phyloP scores from a whole-genome alignment of 2,329 filamentous ascomycete species.

The Capronia epimyces region DNA sequence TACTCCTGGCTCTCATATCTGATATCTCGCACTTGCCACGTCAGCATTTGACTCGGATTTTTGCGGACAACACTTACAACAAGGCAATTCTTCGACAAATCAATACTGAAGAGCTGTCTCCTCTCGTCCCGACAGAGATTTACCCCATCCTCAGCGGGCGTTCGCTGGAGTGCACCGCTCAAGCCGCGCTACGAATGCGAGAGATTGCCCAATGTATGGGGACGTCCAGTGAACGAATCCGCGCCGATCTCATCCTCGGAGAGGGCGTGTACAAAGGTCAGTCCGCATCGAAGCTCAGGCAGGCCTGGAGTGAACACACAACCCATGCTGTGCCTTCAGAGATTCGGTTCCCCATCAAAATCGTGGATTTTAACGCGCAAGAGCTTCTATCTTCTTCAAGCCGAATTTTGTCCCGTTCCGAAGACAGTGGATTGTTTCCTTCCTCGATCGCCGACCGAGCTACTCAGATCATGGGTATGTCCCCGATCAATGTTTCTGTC shows the following conservation, averaged over 20 bases:
- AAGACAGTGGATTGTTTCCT: slow-evolving; percentile 2
- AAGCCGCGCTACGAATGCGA: slow-evolving; percentile 61
- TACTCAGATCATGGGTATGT: slow-evolving; percentile 40
- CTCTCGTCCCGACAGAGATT: slow-evolving; percentile 55
- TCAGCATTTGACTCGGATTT: slow-evolving; percentile 31
- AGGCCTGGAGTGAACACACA: slow-evolving; percentile 28
- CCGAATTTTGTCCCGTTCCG: background rate
- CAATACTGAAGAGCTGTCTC: slow-evolving; percentile 56
- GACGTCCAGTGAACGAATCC: slow-evolving; percentile 54
- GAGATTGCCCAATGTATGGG: slow-evolving; percentile 61
- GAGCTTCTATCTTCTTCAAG: background rate
- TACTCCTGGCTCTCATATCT: slow-evolving; percentile 66
- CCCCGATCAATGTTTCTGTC: slow-evolving; percentile 61
- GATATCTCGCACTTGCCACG: slow-evolving; percentile 60
- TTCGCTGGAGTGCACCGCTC: slow-evolving; percentile 59
- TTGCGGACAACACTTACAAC: slow-evolving; percentile 41
- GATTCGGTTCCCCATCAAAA: slow-evolving; percentile 58
- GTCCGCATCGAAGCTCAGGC: slow-evolving; percentile 45
- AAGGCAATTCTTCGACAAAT: slow-evolving; percentile 60
- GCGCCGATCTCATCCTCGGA: slow-evolving; percentile 56
- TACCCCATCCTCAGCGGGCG: slow-evolving; percentile 57
- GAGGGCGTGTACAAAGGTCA: slow-evolving; percentile 37
- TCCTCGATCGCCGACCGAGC: slow-evolving; percentile 6
- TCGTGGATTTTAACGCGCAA: slow-evolving; percentile 47
- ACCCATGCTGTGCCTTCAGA: slow-evolving; percentile 46